Base-by-base conservation (phyloP, 2,329 filamentous ascomycete genomes). In the Colletotrichum paranaense region DNA sequence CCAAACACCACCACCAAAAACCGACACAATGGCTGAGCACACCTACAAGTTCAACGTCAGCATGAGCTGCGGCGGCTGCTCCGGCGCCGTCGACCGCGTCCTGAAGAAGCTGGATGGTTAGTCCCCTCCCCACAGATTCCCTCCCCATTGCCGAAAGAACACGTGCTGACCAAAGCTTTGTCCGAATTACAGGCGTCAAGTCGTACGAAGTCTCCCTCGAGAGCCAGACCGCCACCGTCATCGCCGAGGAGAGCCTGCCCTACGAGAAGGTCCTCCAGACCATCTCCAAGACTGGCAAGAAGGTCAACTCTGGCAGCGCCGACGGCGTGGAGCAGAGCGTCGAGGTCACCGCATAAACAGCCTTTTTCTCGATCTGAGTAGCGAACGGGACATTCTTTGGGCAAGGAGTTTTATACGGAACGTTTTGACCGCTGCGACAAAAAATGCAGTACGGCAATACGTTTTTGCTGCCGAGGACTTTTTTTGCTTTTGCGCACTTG, bases 11-110 rank as follows among this genome's bases (percentile, higher is more conserved):
- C 24, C 57, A 57, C 62, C 67, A 76, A 49, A 49, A 49, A n/a
- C 42, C 67, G 42, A 70, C 79, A 88, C 77, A 79, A 95, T 95
- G 93, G 86, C 92, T 73, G 94, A 94, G 78, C 95, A 98, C 88
- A 94, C 91, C 78, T 98, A 98, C 93, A 94, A 97, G 84, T 98
- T 98, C 89, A 92, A 95, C 85, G 91, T 98, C 83, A 89, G 87
- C 84, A 99, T 99, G 97, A 93, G 88, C 88, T 99, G 97, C 87
- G 91, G 94, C 82, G 97, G 97, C 83, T 99, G 97, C 92, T 98
- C 95, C 58, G 95, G 95, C 80, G 97, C 97, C 77, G 89, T 99
- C 57, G 94, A 97, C 85, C 91, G 95, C 65, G 95, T 98, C 58
- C 91, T 99, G 76, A 96, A 94, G 87, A 98, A 95, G 87, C 91